phyloP scores from a whole-genome alignment of 768 basidiomycete genomes.

The Chlorophyllum brunneum region DNA sequence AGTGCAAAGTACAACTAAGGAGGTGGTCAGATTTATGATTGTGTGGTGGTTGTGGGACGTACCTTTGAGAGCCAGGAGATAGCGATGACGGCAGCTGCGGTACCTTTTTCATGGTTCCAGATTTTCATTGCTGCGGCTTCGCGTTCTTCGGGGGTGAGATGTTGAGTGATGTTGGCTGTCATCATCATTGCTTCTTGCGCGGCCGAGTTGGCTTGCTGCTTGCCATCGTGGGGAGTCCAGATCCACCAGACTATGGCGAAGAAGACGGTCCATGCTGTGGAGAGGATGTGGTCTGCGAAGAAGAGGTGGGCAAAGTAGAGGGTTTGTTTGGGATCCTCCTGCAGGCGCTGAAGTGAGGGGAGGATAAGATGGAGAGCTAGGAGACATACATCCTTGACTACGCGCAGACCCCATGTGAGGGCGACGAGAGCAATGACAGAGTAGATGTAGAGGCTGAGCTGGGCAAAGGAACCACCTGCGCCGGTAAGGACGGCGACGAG shows the following conservation, averaged over 20 bases:
- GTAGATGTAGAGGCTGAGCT: conserved; percentile 91
- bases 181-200: conserved; percentile 87
- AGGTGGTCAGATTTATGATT: neutral
- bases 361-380: conserved; percentile 7
- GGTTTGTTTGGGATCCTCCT: conserved; percentile 87
- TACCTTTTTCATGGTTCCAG: conserved; percentile 88
- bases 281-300: conserved; percentile 86
- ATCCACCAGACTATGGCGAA: conserved; percentile 91
- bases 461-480: conserved; percentile 88
- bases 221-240: conserved; percentile 89
- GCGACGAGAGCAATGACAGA: conserved; percentile 79
- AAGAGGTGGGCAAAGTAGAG: conserved; percentile 91
- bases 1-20: conserved; percentile 85
- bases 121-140: conserved; percentile 71
- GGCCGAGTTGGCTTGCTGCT: conserved; percentile 70
- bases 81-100: conserved; percentile 72
- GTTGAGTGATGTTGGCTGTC: conserved; percentile 43
- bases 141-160: conserved; percentile 63
- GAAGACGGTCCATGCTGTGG: conserved; percentile 87
- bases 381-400: conserved; percentile 73
- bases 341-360: conserved; percentile 18
- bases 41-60: neutral
- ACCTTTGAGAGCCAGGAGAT: conserved; percentile 90
- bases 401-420: conserved; percentile 82
- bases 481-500: conserved; percentile 89